Conservation (phyloP, 2,329 filamentous ascomycete genomes). For the Fusarium torreyae region DNA sequence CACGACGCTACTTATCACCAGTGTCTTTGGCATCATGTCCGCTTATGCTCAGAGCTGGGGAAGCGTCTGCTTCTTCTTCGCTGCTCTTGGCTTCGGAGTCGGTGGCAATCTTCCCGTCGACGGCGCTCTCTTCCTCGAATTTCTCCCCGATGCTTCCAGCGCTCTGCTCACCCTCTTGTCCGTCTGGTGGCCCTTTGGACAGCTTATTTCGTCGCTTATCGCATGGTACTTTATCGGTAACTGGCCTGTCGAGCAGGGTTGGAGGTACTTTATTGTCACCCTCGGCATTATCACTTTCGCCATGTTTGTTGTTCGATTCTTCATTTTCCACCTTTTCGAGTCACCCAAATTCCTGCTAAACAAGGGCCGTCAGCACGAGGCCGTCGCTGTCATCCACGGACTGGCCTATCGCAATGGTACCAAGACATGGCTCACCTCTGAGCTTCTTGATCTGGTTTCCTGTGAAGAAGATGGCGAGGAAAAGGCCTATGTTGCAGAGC, state of each 20-base stretch:
- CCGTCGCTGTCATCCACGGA: constrained; percentile 83
- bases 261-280: constrained; percentile 80
- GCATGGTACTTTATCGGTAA: constrained; percentile 84
- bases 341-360: constrained; percentile 88
- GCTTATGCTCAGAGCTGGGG: constrained; percentile 80
- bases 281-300: constrained; percentile 80
- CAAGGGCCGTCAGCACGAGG: constrained; percentile 82
- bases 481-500: constrained; percentile 28
- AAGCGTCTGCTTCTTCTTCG: constrained; percentile 71
- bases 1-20: constrained; percentile 80
- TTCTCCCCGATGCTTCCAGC: constrained; percentile 81
- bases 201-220: constrained; percentile 78
- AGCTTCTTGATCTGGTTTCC: constrained; percentile 73
- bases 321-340: constrained; percentile 85
- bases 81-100: constrained; percentile 76
- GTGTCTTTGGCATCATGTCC: constrained; percentile 79
- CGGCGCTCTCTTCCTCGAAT: constrained; percentile 86
- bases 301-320: constrained; percentile 86
- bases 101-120: constrained; percentile 85
- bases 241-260: constrained; percentile 78
- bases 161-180: constrained; percentile 84
- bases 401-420: constrained; percentile 80
- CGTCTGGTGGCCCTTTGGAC: constrained; percentile 89
- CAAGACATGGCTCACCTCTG: constrained; percentile 83
- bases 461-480: constrained; percentile 57